A percentile compares a stretch with the other conserved stretches of the same genome.
phyloP scores from a whole-genome alignment of 73 alveolate genomes.

The Paramecium sexaurelia region DNA sequence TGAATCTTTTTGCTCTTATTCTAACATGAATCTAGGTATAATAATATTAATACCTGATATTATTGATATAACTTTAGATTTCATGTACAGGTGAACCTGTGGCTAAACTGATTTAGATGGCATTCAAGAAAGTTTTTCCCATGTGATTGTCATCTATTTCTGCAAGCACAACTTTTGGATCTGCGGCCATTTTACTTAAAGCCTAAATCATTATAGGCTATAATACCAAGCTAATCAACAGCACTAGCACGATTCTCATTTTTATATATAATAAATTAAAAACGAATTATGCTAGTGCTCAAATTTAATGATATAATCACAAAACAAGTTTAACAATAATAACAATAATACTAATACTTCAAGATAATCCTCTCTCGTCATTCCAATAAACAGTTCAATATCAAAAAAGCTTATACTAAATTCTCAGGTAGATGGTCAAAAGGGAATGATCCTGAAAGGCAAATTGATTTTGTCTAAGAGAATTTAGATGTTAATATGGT shows the following conservation, averaged over 20 bases:
- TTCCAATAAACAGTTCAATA: not conserved
- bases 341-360: not conserved
- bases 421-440: not conserved
- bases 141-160: constrained; percentile 56
- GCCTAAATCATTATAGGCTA: not conserved
- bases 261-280: not conserved
- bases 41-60: not conserved
- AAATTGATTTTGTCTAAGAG: not conserved
- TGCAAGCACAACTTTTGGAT: constrained; percentile 46
- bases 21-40: constrained; percentile 40
- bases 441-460: not conserved
- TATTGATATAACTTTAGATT: constrained; percentile 45
- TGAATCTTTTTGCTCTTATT: constrained; percentile 40
- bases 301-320: not conserved
- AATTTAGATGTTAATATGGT: not conserved
- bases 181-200: not conserved
- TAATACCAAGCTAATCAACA: constrained; percentile 3
- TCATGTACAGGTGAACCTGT: constrained; percentile 58
- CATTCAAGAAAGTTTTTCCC: constrained; percentile 55
- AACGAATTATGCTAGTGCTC: not conserved
- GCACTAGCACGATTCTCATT: constrained; percentile 9
- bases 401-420: not conserved
- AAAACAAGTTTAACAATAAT: not conserved
- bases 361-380: not conserved
- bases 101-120: constrained; percentile 44